Evolutionary conservation across 495 filamentous ascomycete species (phyloP).

Genomic region (Antarctomyces pellizariae): DNA sequence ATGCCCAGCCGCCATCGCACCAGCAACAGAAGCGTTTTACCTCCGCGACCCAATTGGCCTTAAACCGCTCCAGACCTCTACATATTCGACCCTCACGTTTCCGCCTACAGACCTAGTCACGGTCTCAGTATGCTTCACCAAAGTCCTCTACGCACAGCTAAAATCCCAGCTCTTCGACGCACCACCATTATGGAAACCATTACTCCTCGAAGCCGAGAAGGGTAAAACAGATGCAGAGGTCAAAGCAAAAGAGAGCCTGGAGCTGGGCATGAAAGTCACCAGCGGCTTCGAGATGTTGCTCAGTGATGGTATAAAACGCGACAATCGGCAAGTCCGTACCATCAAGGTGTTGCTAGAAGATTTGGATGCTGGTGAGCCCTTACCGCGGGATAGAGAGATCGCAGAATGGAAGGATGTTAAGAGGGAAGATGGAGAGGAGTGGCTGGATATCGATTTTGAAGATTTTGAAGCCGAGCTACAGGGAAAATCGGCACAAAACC

Average conservation of each 20-base stretch:
- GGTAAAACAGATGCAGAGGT: slow-evolving; percentile 8
- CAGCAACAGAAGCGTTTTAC: slow-evolving; percentile 82
- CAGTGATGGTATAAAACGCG: slow-evolving; percentile 33
- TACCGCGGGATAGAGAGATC: slow-evolving; percentile 59
- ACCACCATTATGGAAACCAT: slow-evolving; percentile 35
- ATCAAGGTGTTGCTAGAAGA: slow-evolving; percentile 55
- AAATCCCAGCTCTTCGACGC: slow-evolving; percentile 65
- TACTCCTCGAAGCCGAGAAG: slow-evolving; percentile 10
- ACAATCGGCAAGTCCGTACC: slow-evolving; percentile 43
- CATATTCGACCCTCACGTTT: slow-evolving; percentile 25
- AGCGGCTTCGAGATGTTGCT: slow-evolving; percentile 84
- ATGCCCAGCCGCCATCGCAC: slow-evolving; percentile 47
- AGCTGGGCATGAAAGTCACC: slow-evolving; percentile 72
- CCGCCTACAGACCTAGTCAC: slow-evolving; percentile 58
- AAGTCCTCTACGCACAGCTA: slow-evolving; percentile 74
- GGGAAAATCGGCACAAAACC: slow-evolving; percentile 19
- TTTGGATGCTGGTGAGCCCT: slow-evolving; percentile 27
- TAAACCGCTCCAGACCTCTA: slow-evolving; percentile 36
- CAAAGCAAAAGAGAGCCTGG: slow-evolving; percentile 21
- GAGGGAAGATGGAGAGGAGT: slow-evolving; percentile 59
- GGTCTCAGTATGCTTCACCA: slow-evolving; percentile 58
- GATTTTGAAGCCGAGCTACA: slow-evolving; percentile 69
- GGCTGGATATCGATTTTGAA: slow-evolving; percentile 78
- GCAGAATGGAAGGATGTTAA: slow-evolving; percentile 32
- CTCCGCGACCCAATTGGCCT: slow-evolving; percentile 65